Percentiles rank a stretch among this genome's conserved stretches.
phyloP scores from a whole-genome alignment of 306 rosid species.

The Fagus crenata region DNA sequence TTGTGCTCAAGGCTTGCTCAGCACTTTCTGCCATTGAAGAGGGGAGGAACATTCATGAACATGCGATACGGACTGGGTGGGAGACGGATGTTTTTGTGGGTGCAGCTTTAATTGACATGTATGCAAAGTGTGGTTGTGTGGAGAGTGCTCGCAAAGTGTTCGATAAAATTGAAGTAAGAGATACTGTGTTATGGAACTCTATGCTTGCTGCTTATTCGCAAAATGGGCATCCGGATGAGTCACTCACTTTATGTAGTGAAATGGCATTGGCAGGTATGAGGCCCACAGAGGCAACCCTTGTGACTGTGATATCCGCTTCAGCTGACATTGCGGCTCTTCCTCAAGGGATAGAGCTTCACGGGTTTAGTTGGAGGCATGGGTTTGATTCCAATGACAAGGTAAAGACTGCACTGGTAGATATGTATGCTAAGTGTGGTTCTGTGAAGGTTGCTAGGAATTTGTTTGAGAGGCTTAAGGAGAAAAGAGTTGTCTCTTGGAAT shows the following conservation, averaged over 20 bases:
- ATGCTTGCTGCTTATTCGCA: conserved; percentile 77
- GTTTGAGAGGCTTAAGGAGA: conserved; percentile 57
- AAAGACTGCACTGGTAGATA: conserved; percentile 70
- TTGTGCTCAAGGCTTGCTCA: conserved; percentile 77
- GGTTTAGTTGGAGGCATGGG: conserved; percentile 61
- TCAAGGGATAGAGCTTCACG: conserved; percentile 68
- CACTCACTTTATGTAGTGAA: conserved; percentile 53
- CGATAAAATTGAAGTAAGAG: conserved; percentile 49
- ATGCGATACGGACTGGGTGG: conserved; percentile 51
- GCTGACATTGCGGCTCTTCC: conserved; percentile 66
- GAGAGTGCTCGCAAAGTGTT: conserved; percentile 54
- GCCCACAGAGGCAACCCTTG: conserved; percentile 73
- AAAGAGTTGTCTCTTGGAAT: conserved; percentile 79
- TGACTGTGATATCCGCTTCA: conserved; percentile 58
- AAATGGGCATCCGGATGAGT: conserved; percentile 61
- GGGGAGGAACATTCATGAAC: conserved; percentile 66
- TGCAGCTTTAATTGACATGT: conserved; percentile 71
- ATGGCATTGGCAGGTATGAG: conserved; percentile 50
- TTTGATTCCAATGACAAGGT: conserved; percentile 67
- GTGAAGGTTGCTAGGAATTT: conserved; percentile 53
- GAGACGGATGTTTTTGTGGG: conserved; percentile 73
- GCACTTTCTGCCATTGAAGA: conserved; percentile 60
- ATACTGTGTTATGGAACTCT: conserved; percentile 75
- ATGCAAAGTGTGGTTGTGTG: conserved; percentile 68
- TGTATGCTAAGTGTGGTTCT: conserved; percentile 76